Evolutionary conservation across 2,329 filamentous ascomycete genomes (phyloP), one percentile per base, ranked within the genome.

Genomic region (Plenodomus biglobosus): DNA sequence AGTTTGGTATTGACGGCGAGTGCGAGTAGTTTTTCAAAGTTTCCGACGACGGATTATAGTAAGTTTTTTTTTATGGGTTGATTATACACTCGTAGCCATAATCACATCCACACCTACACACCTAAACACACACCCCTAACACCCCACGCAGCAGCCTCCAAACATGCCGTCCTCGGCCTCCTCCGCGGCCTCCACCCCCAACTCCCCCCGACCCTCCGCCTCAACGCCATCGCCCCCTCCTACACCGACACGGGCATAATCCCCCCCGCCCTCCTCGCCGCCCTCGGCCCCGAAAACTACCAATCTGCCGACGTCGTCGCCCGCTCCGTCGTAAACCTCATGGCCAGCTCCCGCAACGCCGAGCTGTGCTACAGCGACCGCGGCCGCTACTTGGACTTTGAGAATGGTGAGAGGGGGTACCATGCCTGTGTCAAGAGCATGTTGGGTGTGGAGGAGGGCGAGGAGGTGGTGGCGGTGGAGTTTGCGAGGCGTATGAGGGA

Each of bases 1-100:
- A 66, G 63, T 30, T 62, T 71, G 16, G 66, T 70, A n/a, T 58
- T 67, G 35, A 65, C 66, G 3, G 66, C 52, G 8, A 69, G 65
- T 1, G 65, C 13, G 11, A 64, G 63, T 18, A 67, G 66, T 40
- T 67, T 69, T 42, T 44, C 48, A 1, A 42, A 58, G 0, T 65
- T 70, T 36, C 48, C 54, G 1, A 38, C 51, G 1, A 56, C 59
- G n/a, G 68, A 70, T 46, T 71, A 71, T 50, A 61, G 66, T 67
- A 55, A 30, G 58, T n/a, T n/a, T n/a, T n/a, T n/a, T n/a, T n/a
- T n/a, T n/a, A n/a, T n/a, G n/a, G n/a, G n/a, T n/a, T n/a, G n/a
- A n/a, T n/a, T n/a, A n/a, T n/a, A n/a, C n/a, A n/a, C n/a, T n/a
- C n/a, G n/a, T n/a, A n/a, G n/a, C n/a, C n/a, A n/a, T n/a, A n/a